These are phyloP conservation scores for Pseudomassariella vexata DNA, from an alignment of 2,329 filamentous ascomycete genomes.

Conservation along the genomic window DNA sequence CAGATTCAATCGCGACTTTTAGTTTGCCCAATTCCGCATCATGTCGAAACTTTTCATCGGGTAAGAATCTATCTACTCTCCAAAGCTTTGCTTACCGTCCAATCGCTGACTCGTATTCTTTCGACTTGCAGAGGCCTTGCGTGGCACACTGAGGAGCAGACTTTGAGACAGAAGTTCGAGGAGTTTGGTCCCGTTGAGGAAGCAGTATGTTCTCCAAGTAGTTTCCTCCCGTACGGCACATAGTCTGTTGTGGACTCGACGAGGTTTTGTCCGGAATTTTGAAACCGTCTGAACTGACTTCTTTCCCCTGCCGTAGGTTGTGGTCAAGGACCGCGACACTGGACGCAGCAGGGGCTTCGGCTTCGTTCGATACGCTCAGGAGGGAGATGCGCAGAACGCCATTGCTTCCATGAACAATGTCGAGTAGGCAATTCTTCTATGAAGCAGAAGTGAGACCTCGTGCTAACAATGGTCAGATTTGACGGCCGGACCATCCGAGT, in stretches of 20 bases:
- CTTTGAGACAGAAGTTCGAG: slow-evolving; percentile 85
- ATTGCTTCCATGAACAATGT: slow-evolving; percentile 80
- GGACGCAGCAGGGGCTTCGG: slow-evolving; percentile 95
- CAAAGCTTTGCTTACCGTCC: slow-evolving; percentile 8
- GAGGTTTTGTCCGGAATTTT: background rate
- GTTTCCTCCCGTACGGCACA: background rate
- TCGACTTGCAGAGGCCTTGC: slow-evolving; percentile 70
- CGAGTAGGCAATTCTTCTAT: slow-evolving; percentile 58
- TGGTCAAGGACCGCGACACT: slow-evolving; percentile 96
- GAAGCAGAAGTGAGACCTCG: no score
- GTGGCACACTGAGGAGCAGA: slow-evolving; percentile 93
- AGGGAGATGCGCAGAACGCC: slow-evolving; percentile 69
- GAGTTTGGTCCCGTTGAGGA: slow-evolving; percentile 89
- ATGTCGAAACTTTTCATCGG: slow-evolving; percentile 97
- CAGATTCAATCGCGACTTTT: background rate
- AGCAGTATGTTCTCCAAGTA: slow-evolving; percentile 64
- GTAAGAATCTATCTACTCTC: slow-evolving; percentile 47
- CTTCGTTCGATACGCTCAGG: slow-evolving; percentile 82
- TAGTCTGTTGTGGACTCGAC: background rate
- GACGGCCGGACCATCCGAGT: slow-evolving; percentile 93
- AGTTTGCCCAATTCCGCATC: slow-evolving; percentile 15
- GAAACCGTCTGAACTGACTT: no score
- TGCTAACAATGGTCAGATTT: slow-evolving; percentile 55
- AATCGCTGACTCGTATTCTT: slow-evolving; percentile 13
- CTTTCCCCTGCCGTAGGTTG: slow-evolving; percentile 56